phyloP scores from a whole-genome alignment of 768 basidiomycete species.

The Clitopilus passeckerianus region DNA sequence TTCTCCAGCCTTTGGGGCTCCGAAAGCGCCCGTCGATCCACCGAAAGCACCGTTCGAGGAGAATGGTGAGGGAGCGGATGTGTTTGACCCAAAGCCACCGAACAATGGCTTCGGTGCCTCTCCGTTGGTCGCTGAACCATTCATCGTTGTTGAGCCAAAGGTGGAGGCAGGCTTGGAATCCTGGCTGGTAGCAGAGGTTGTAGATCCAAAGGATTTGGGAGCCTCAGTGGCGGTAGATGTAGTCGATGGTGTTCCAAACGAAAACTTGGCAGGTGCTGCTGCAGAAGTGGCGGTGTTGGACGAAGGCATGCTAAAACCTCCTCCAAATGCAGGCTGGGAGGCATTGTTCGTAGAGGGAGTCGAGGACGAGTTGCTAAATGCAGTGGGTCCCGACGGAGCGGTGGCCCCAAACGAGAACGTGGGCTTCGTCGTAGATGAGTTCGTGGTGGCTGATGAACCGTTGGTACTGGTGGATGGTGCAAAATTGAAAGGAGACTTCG shows the following conservation, averaged over 20 bases:
- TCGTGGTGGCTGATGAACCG: background rate
- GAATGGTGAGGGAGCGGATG: background rate
- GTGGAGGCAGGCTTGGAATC: background rate
- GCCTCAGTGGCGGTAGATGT: slow-evolving; percentile 3
- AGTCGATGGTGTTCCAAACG: background rate
- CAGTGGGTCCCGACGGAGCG: background rate
- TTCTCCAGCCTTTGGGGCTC: background rate
- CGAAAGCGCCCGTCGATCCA: background rate
- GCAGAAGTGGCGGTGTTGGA: slow-evolving; percentile 6
- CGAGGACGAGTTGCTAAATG: background rate
- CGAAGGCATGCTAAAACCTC: background rate
- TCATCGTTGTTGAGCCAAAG: background rate
- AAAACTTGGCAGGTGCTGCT: slow-evolving; percentile 4
- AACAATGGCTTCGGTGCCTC: background rate
- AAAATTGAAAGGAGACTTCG: slow-evolving; percentile 5
- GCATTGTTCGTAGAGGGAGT: background rate
- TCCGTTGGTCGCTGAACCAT: background rate
- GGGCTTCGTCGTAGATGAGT: background rate
- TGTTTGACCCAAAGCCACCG: background rate
- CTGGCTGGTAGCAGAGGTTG: background rate
- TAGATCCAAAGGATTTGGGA: slow-evolving; percentile 5
- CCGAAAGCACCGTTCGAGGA: background rate
- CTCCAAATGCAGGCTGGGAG: slow-evolving; percentile 1
- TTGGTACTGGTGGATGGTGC: background rate
- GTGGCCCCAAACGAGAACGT: slow-evolving; percentile 11